A percentile compares a stretch with the other conserved stretches of the same genome.
These are phyloP conservation scores for Chrysosporium keratinophilum DNA, from an alignment of 2,329 filamentous ascomycete species.

Conservation along the genomic window DNA sequence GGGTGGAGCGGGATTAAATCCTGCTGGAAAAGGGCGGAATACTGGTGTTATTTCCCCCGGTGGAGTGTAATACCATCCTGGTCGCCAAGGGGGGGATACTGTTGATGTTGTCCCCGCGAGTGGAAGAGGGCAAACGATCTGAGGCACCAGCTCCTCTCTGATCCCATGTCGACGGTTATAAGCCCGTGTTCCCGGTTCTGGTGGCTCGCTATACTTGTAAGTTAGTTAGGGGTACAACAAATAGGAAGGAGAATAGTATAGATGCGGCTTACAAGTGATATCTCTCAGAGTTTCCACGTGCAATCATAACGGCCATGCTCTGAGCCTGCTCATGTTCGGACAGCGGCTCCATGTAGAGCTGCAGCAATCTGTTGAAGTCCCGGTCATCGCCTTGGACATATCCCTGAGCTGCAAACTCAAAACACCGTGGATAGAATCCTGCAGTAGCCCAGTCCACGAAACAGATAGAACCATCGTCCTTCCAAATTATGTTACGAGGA, in stretches of 20 bases:
- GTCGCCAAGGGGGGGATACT: too few species aligned
- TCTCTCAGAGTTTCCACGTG: not conserved
- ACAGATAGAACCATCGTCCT: constrained; percentile 19
- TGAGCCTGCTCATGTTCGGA: not conserved
- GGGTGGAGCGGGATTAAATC: too few species aligned
- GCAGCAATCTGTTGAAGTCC: not conserved
- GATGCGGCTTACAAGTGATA: constrained; percentile 1
- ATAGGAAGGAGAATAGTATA: not conserved
- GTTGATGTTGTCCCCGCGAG: too few species aligned
- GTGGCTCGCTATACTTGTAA: too few species aligned
- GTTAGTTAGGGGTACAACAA: not conserved
- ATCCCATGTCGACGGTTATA: too few species aligned
- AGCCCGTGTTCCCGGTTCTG: too few species aligned
- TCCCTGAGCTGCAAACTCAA: constrained; percentile 17
- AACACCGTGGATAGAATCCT: constrained; percentile 21
- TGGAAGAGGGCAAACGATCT: too few species aligned
- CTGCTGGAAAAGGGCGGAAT: too few species aligned
- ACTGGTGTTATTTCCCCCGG: too few species aligned
- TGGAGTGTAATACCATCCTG: too few species aligned
- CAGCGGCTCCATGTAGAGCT: not conserved
- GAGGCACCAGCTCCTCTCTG: too few species aligned
- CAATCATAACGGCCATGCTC: not conserved
- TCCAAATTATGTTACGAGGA: constrained; percentile 22
- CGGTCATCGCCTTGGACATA: not conserved
- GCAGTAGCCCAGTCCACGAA: constrained; percentile 22